A percentile compares a stretch with the other conserved stretches of the same genome.
Evolutionary conservation across 2,329 filamentous ascomycete species (phyloP).

Genomic region (Microcyclosporella mali): DNA sequence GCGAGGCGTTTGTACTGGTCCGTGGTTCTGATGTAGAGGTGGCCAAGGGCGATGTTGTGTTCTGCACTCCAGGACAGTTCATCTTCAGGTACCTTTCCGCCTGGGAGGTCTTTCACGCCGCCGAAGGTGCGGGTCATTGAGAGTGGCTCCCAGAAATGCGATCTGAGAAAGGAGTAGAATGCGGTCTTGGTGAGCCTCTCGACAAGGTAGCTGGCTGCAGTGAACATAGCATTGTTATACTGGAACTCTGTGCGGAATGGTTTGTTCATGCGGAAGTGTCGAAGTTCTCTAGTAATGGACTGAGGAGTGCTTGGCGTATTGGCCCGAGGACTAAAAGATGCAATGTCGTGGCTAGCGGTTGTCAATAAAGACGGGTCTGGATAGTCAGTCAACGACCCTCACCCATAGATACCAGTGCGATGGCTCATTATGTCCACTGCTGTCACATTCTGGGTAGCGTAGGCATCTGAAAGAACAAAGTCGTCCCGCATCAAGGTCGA

Average conservation of each 20-base stretch:
- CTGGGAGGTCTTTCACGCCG: conserved; percentile 26
- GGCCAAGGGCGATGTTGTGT: conserved; percentile 11
- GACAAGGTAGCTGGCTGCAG: conserved; percentile 41
- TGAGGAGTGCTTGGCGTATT: conserved; percentile 27
- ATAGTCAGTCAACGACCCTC: conserved; percentile 43
- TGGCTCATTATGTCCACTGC: conserved; percentile 52
- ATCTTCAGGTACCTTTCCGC: conserved; percentile 25
- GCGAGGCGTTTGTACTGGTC: no score
- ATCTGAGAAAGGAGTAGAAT: conserved; percentile 38
- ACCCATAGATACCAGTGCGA: conserved; percentile 43
- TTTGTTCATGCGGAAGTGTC: conserved; percentile 40
- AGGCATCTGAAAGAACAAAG: conserved; percentile 24
- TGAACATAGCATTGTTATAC: conserved; percentile 49
- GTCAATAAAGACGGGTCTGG: neutral
- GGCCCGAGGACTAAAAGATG: conserved; percentile 28
- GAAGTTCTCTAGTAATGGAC: conserved; percentile 40
- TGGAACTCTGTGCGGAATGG: conserved; percentile 43
- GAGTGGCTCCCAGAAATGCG: conserved; percentile 33
- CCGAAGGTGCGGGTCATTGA: conserved; percentile 38
- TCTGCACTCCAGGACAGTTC: conserved; percentile 29
- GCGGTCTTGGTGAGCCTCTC: conserved; percentile 37
- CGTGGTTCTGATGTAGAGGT: no score
- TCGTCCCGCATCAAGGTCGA: conserved; percentile 23
- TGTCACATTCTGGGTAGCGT: conserved; percentile 45
- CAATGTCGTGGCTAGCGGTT: conserved; percentile 35